Conservation (phyloP, 2,329 filamentous ascomycete genomes). For the Alternaria ventricosa region DNA sequence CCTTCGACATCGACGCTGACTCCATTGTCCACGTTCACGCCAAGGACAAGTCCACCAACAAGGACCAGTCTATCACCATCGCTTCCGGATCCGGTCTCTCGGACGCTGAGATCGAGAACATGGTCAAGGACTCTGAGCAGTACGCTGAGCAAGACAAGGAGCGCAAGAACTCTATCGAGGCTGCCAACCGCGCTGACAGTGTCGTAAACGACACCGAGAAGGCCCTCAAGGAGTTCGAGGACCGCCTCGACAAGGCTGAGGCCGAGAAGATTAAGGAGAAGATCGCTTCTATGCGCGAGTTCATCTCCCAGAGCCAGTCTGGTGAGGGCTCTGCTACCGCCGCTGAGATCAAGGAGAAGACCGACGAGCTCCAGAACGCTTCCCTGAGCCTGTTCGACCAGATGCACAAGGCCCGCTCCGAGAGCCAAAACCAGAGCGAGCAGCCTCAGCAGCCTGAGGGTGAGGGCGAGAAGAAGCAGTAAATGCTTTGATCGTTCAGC, state of each 20-base stretch:
- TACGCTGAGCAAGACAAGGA: slow-evolving; percentile 95
- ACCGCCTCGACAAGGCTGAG: slow-evolving; percentile 96
- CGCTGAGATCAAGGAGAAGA: slow-evolving; percentile 97
- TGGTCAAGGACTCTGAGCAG: slow-evolving; percentile 98
- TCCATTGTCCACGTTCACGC: slow-evolving; percentile 97
- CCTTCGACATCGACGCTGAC: slow-evolving; percentile 98
- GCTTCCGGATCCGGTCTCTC: slow-evolving; percentile 96
- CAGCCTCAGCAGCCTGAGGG: slow-evolving; percentile 54
- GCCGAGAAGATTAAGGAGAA: slow-evolving; percentile 93
- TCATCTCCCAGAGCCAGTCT: slow-evolving; percentile 91
- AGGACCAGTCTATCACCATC: slow-evolving; percentile 99
- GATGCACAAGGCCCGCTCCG: slow-evolving; percentile 95
- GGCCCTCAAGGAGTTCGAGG: slow-evolving; percentile 94
- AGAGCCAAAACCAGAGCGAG: slow-evolving; percentile 57
- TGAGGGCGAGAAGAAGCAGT: slow-evolving; percentile 77
- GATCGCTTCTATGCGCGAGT: slow-evolving; percentile 83
- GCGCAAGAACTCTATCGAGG: slow-evolving; percentile 93
- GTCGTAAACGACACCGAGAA: slow-evolving; percentile 98
- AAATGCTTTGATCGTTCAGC: slow-evolving; percentile 41
- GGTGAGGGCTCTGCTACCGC: slow-evolving; percentile 87
- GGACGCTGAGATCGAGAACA: slow-evolving; percentile 91
- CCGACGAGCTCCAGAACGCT: slow-evolving; percentile 94
- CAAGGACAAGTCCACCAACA: slow-evolving; percentile 99
- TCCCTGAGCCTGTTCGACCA: slow-evolving; percentile 98
- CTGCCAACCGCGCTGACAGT: slow-evolving; percentile 95